phyloP scores from a whole-genome alignment of 768 basidiomycete species.

The Termitomyces titanicus region DNA sequence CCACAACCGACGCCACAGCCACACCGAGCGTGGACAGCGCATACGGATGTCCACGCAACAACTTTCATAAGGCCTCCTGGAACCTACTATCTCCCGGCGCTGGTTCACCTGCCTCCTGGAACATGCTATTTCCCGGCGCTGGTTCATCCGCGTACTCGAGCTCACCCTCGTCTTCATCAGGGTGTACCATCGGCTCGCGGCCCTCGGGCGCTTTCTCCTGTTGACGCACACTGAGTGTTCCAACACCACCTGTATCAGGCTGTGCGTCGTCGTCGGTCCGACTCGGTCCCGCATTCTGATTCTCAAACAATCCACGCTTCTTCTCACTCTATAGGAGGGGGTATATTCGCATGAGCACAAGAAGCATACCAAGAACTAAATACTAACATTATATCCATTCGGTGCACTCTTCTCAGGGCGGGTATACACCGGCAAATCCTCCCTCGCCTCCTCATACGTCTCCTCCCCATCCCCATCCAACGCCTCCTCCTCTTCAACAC shows the following conservation, averaged over 20 bases:
- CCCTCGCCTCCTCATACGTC: constrained; percentile 27
- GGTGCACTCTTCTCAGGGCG: constrained; percentile 37
- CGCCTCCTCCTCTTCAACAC: constrained; percentile 39
- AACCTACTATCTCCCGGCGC: constrained; percentile 29
- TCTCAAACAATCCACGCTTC: constrained; percentile 20
- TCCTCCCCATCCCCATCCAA: constrained; percentile 48
- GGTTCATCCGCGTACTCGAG: not conserved
- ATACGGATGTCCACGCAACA: constrained; percentile 6
- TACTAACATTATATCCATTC: constrained; percentile 64
- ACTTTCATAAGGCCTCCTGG: constrained; percentile 20
- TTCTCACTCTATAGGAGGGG: constrained; percentile 37
- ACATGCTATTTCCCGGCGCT: no score
- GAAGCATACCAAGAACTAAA: not conserved
- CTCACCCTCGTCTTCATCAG: not conserved
- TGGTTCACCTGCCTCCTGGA: no score
- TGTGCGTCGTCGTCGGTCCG: constrained; percentile 8
- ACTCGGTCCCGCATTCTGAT: constrained; percentile 1
- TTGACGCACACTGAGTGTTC: constrained; percentile 54
- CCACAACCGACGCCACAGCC: not conserved
- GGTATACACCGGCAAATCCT: constrained; percentile 59
- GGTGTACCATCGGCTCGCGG: constrained; percentile 31
- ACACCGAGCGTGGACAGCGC: not conserved
- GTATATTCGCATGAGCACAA: not conserved
- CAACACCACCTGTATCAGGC: constrained; percentile 27
- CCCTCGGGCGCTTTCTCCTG: constrained; percentile 75